Base-by-base conservation (phyloP, 345 rosid genomes). In the Zanthoxylum bungeanum region DNA sequence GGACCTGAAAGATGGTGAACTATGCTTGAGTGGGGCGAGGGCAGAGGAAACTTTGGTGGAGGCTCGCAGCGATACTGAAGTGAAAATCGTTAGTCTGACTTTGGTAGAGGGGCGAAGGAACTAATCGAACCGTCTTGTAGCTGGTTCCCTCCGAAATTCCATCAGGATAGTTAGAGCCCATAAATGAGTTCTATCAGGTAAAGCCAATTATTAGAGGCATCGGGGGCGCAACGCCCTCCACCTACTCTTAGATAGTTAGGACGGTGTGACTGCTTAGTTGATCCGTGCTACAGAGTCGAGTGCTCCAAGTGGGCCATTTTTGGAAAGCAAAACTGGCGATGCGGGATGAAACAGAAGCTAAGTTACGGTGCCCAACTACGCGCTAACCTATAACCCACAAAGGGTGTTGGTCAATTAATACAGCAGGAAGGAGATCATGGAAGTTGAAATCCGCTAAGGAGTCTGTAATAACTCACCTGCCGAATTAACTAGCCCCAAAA, bases 71-170 rank as follows among this genome's bases (percentile, higher is more conserved):
- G 82, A 78, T 80, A 80, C 77, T 65, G 81, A 72, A 74, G 70
- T 81, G 82, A 80, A 84, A 84, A 84, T 81, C 82, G 67, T 77
- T 84, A 75, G 75, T 81, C 75, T 72, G 81, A 81, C 85, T 81
- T 81, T 79, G 85, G 84, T 82, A 84, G 82, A 84, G 82, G 84
- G 86, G 88, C 78, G 85, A 85, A 85, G 80, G 85, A n/a, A 85
- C 85, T 85, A 85, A 85, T 82, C 83, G 73, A 85, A 82, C 84
- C 81, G 49, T 82, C 81, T 82, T 78, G 85, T 82, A 82, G 88
- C 73, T 80, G 80, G 86, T 83, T 83, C 84, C 83, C 85, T 82
- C 76, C 71, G 79, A 82, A 82, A 83, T 82, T 76, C 85, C 79
- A 77, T 82, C 77, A 75, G 70, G 85, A 81, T 78, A 81, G 79